Evolutionary conservation across 2,329 filamentous ascomycete genomes (phyloP).

Genomic region (Cladosporium halotolerans): DNA sequence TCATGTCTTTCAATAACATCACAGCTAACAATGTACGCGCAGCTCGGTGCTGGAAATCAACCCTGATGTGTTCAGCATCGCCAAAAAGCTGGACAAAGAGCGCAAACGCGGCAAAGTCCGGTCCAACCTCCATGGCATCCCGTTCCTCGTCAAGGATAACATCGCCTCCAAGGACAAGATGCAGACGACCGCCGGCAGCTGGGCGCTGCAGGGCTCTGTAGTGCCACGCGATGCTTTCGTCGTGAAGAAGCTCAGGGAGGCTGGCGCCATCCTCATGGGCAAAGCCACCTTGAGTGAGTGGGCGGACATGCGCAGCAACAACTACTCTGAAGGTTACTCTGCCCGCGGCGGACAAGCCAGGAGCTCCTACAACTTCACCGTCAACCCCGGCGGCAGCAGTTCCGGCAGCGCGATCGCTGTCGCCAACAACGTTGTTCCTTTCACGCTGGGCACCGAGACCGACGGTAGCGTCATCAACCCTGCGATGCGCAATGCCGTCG

Average conservation of each 20-base stretch:
- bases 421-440: conserved; percentile 55
- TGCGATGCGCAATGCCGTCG: conserved; percentile 60
- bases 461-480: conserved; percentile 65
- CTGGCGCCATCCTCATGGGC: conserved; percentile 63
- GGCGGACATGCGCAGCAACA: conserved; percentile 64
- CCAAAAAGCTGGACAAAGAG: conserved; percentile 55
- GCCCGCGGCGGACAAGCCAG: conserved; percentile 58
- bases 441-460: conserved; percentile 67
- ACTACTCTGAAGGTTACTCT: conserved; percentile 64
- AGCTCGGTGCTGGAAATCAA: conserved; percentile 57
- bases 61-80: conserved; percentile 60
- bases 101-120: conserved; percentile 50
- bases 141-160: conserved; percentile 69
- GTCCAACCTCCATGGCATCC: conserved; percentile 68
- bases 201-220: conserved; percentile 58
- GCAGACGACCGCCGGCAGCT: conserved; percentile 68
- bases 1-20: neutral
- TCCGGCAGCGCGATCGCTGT: conserved; percentile 62
- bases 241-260: conserved; percentile 54
- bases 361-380: conserved; percentile 62
- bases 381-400: conserved; percentile 63
- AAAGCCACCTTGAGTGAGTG: conserved; percentile 68
- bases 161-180: conserved; percentile 63
- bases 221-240: conserved; percentile 64
- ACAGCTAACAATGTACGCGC: conserved; percentile 1